phyloP scores from a whole-genome alignment of 1,284 basidiomycete species.

The Fomes fomentarius region DNA sequence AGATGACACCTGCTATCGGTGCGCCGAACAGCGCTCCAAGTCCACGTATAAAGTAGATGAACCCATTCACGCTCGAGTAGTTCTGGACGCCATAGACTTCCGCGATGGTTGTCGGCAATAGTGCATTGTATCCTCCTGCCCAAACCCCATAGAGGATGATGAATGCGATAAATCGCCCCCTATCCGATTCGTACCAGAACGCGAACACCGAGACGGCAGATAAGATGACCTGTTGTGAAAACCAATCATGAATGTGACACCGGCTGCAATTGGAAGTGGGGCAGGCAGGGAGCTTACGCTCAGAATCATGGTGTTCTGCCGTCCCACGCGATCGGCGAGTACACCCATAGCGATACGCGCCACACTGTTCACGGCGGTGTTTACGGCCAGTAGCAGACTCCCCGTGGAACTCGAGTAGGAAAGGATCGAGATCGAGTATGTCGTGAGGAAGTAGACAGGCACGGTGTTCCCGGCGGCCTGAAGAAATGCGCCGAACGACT shows the following conservation, averaged over 20 bases:
- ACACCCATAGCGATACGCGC: constrained; percentile 46
- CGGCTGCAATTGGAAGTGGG: neutral
- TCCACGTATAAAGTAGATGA: constrained; percentile 46
- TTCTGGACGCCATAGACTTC: constrained; percentile 47
- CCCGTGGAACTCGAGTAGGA: constrained; percentile 41
- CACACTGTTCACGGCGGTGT: constrained; percentile 47
- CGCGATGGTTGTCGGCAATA: constrained; percentile 46
- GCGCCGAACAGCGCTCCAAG: constrained; percentile 44
- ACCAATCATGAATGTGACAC: neutral
- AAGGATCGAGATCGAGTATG: constrained; percentile 45
- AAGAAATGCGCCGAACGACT: constrained; percentile 46
- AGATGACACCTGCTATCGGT: constrained; percentile 44
- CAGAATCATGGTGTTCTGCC: constrained; percentile 48
- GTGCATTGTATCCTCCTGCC: constrained; percentile 47
- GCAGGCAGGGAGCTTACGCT: constrained; percentile 33
- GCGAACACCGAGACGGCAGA: constrained; percentile 46
- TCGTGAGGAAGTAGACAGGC: constrained; percentile 46
- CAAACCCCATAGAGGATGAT: constrained; percentile 43
- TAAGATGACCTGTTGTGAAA: constrained; percentile 37
- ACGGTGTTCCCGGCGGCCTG: constrained; percentile 51
- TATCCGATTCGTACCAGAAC: constrained; percentile 44
- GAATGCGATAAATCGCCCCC: constrained; percentile 41
- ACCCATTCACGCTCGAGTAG: constrained; percentile 44
- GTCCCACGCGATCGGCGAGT: constrained; percentile 44
- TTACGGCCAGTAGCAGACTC: constrained; percentile 44